These are phyloP conservation scores for Talaromyces liani DNA, from an alignment of 495 filamentous ascomycete genomes.

Conservation along the genomic window DNA sequence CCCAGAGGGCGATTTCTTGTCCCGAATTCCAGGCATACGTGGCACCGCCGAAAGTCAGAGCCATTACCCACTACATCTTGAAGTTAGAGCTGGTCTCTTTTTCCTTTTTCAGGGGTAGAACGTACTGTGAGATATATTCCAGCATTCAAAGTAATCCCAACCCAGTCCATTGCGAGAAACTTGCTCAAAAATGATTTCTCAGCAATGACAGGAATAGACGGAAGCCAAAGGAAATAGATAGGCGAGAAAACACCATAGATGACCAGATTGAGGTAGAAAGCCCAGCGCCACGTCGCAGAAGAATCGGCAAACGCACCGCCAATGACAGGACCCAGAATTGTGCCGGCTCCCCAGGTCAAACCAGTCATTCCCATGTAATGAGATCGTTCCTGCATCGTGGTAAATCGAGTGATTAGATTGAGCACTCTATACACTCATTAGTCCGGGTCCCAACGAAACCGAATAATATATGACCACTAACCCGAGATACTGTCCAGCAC, in stretches of 20 bases:
- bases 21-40: slow-evolving; percentile 29
- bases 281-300: slow-evolving; percentile 46
- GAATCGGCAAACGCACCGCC: slow-evolving; percentile 44
- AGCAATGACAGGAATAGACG: slow-evolving; percentile 14
- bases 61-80: slow-evolving; percentile 13
- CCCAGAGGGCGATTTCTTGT: slow-evolving; percentile 41
- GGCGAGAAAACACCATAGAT: slow-evolving; percentile 39
- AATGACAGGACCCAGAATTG: slow-evolving; percentile 45
- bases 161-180: slow-evolving; percentile 10
- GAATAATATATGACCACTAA: slow-evolving; percentile 14
- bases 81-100: not conserved
- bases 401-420: slow-evolving; percentile 22
- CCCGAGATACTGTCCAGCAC: slow-evolving; percentile 14
- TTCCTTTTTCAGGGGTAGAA: not conserved
- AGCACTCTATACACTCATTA: not conserved
- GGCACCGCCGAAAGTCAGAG: slow-evolving; percentile 20
- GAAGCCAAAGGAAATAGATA: slow-evolving; percentile 43
- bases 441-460: not conserved
- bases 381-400: slow-evolving; percentile 24
- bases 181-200: slow-evolving; percentile 9
- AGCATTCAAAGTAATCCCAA: slow-evolving; percentile 17
- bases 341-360: slow-evolving; percentile 27
- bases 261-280: slow-evolving; percentile 59
- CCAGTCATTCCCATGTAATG: slow-evolving; percentile 25
- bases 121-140: slow-evolving; percentile 12